These are phyloP conservation scores for Rhizopus stolonifer DNA, from an alignment of 371 early-diverging fungal species.

Conservation along the genomic window DNA sequence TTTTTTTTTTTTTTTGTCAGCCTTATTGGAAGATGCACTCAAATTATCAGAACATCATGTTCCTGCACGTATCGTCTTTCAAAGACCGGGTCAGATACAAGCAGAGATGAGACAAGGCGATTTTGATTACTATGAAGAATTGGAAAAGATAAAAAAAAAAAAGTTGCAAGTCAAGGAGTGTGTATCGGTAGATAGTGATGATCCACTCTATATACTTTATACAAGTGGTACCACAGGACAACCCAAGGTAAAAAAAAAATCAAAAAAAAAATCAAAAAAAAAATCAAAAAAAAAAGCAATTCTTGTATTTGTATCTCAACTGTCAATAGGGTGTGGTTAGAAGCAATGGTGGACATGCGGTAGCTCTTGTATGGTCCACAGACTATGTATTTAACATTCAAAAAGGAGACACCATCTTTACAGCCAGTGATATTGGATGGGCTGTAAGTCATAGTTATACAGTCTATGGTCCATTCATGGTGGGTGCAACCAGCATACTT, in stretches of 20 bases:
- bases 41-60: slow-evolving; percentile 55
- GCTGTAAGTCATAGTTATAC: slow-evolving; percentile 91
- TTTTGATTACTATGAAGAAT: slow-evolving; percentile 60
- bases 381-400: slow-evolving; percentile 76
- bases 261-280: too few species aligned
- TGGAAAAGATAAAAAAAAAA: slow-evolving; percentile 37
- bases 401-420: slow-evolving; percentile 73
- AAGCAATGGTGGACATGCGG: slow-evolving; percentile 87
- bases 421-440: slow-evolving; percentile 93
- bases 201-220: slow-evolving; percentile 92
- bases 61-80: slow-evolving; percentile 53
- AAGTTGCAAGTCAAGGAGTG: slow-evolving; percentile 44
- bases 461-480: slow-evolving; percentile 87
- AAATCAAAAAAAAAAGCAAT: not conserved
- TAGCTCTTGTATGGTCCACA: slow-evolving; percentile 77
- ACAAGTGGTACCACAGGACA: slow-evolving; percentile 87
- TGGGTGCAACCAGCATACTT: slow-evolving; percentile 85
- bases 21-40: slow-evolving; percentile 68
- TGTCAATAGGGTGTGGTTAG: slow-evolving; percentile 80
- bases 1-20: slow-evolving; percentile 32
- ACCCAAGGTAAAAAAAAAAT: slow-evolving; percentile 66
- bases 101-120: slow-evolving; percentile 60
- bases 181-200: slow-evolving; percentile 77
- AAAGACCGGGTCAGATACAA: slow-evolving; percentile 54
- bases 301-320: not conserved